These are phyloP conservation scores for Amylostereum chailletii DNA, from an alignment of 1,284 basidiomycete species.

Conservation along the genomic window DNA sequence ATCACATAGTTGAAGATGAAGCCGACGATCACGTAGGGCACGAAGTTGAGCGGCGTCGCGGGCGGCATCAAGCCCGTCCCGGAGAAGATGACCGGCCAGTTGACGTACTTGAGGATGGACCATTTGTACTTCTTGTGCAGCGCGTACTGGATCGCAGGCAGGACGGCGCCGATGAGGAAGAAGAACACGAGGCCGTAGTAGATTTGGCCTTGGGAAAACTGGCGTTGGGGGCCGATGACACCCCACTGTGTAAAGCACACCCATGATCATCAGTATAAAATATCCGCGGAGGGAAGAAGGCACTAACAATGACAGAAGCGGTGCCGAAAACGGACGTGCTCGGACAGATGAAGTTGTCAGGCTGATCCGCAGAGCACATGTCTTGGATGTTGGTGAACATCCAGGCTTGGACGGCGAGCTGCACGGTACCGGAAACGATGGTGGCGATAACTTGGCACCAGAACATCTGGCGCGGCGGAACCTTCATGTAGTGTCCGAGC, in stretches of 20 bases:
- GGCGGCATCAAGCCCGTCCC: slow-evolving; percentile 46
- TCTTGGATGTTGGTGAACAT: slow-evolving; percentile 41
- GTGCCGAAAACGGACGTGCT: slow-evolving; percentile 1
- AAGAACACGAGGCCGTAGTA: slow-evolving; percentile 32
- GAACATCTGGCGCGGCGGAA: slow-evolving; percentile 43
- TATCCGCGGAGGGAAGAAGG: too few relatives aligned
- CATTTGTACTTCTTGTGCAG: background rate
- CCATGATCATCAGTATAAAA: background rate
- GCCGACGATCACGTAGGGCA: slow-evolving; percentile 41
- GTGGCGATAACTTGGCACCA: slow-evolving; percentile 39
- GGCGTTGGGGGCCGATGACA: background rate
- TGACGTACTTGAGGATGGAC: slow-evolving; percentile 4
- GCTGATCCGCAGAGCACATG: slow-evolving; percentile 31
- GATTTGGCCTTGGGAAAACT: background rate
- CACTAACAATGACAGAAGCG: slow-evolving; percentile 11
- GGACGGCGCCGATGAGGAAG: slow-evolving; percentile 47
- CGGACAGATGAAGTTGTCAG: slow-evolving; percentile 26
- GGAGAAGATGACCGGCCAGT: slow-evolving; percentile 43
- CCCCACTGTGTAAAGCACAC: background rate
- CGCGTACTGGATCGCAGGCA: slow-evolving; percentile 25
- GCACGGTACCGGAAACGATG: slow-evolving; percentile 36
- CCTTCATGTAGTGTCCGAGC: slow-evolving; percentile 47
- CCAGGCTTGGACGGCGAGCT: slow-evolving; percentile 29
- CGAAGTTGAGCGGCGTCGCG: slow-evolving; percentile 35
- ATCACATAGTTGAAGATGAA: slow-evolving; percentile 50